Evolutionary conservation across 2,329 filamentous ascomycete species (phyloP).

Genomic region (Trichoderma sp.): DNA sequence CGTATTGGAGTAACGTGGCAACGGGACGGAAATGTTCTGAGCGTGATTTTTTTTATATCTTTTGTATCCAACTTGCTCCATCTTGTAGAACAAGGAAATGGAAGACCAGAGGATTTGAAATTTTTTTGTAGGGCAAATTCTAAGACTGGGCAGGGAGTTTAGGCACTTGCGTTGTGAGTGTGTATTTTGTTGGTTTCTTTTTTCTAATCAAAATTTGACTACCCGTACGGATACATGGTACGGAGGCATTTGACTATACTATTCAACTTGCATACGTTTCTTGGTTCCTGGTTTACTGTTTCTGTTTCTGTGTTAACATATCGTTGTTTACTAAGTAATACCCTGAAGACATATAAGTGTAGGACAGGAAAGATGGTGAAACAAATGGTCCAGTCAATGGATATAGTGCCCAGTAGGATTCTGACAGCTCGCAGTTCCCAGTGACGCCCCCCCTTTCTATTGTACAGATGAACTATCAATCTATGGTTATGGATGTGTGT

Average conservation of each 20-base stretch:
- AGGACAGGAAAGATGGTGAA: neutral
- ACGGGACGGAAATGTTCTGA: constrained; percentile 14
- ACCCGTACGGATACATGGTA: neutral
- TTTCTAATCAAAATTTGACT: neutral
- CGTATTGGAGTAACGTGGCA: constrained; percentile 28
- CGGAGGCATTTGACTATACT: neutral
- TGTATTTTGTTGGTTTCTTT: neutral
- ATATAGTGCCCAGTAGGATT: neutral
- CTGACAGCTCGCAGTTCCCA: neutral
- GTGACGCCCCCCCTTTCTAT: neutral
- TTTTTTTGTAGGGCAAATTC: neutral
- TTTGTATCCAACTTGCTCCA: constrained; percentile 24
- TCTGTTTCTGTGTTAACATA: neutral
- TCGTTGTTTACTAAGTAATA: neutral
- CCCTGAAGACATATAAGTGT: neutral
- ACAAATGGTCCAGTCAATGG: neutral
- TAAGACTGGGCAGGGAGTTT: neutral
- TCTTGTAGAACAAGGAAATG: constrained; percentile 4
- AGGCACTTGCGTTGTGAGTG: neutral
- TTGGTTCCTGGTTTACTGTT: neutral
- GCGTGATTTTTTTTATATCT: neutral
- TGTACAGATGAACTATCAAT: constrained; percentile 14
- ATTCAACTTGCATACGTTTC: neutral
- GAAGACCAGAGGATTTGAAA: neutral
- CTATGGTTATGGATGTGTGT: constrained; percentile 7